These are phyloP conservation scores for Alternaria burnsii DNA, from an alignment of 2,329 filamentous ascomycete species.

Conservation along the genomic window DNA sequence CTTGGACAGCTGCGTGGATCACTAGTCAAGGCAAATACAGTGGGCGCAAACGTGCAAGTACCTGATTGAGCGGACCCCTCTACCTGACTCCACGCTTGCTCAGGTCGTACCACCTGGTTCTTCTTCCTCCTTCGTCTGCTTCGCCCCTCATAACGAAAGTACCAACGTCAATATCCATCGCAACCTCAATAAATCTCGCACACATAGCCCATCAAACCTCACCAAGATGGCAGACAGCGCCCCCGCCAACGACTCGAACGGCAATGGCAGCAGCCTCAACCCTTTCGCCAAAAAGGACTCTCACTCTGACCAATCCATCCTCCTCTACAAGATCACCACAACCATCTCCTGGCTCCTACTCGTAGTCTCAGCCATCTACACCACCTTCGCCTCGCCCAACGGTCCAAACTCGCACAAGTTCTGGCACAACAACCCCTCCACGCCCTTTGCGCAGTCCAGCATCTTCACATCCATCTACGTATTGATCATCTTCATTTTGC, in stretches of 20 bases:
- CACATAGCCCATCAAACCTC: background rate
- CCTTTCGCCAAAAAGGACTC: slow-evolving; percentile 77
- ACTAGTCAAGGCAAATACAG: background rate
- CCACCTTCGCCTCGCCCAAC: slow-evolving; percentile 72
- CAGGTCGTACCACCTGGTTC: background rate
- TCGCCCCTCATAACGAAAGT: background rate
- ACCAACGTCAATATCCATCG: slow-evolving; percentile 1
- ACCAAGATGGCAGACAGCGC: slow-evolving; percentile 20
- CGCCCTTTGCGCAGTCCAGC: slow-evolving; percentile 78
- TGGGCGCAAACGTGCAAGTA: slow-evolving; percentile 4
- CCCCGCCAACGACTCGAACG: slow-evolving; percentile 43
- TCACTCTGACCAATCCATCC: slow-evolving; percentile 68
- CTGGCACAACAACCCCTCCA: slow-evolving; percentile 77
- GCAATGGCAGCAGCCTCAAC: slow-evolving; percentile 66
- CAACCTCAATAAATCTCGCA: background rate
- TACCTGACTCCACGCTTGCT: background rate
- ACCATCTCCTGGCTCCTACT: slow-evolving; percentile 78
- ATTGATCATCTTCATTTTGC: slow-evolving; percentile 76
- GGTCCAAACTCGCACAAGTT: slow-evolving; percentile 67
- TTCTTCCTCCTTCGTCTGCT: background rate
- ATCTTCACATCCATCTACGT: slow-evolving; percentile 76
- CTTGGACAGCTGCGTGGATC: background rate
- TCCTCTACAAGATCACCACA: slow-evolving; percentile 79
- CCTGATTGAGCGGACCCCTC: background rate
- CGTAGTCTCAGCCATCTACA: slow-evolving; percentile 76